These are phyloP conservation scores for Conidiobolus coronatus DNA, from an alignment of 371 early-diverging fungal species.

Conservation along the genomic window DNA sequence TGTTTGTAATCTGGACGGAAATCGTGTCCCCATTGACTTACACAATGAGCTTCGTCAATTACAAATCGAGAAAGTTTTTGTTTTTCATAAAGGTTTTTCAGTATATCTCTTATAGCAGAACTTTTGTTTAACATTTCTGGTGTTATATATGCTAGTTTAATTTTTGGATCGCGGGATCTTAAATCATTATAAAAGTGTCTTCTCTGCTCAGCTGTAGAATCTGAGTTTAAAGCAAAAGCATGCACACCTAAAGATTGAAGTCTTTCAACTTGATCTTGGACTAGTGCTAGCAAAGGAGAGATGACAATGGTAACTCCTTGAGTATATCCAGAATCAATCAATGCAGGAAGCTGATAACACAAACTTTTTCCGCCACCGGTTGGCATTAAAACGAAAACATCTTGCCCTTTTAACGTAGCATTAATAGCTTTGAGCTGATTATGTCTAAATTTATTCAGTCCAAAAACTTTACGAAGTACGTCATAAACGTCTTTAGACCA, in stretches of 20 bases:
- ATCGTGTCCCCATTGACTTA: slow-evolving; percentile 95
- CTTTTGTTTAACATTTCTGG: slow-evolving; percentile 83
- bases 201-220: slow-evolving; percentile 22
- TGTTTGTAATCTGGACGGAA: slow-evolving; percentile 38
- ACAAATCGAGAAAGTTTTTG: slow-evolving; percentile 65
- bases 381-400: slow-evolving; percentile 98
- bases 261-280: slow-evolving; percentile 90
- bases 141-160: slow-evolving; percentile 76
- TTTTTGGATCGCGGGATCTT: slow-evolving; percentile 7
- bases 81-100: slow-evolving; percentile 25
- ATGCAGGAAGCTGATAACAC: slow-evolving; percentile 95
- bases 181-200: slow-evolving; percentile 33
- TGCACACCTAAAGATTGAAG: slow-evolving; percentile 51
- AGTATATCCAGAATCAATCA: slow-evolving; percentile 32
- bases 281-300: slow-evolving; percentile 90
- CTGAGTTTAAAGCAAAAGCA: slow-evolving; percentile 49
- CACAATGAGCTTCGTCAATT: slow-evolving; percentile 97
- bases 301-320: slow-evolving; percentile 85
- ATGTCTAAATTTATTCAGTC: slow-evolving; percentile 33
- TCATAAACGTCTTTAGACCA: slow-evolving; percentile 66
- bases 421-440: slow-evolving; percentile 92
- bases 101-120: slow-evolving; percentile 21
- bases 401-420: slow-evolving; percentile 59
- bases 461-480: slow-evolving; percentile 24
- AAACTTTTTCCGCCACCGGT: slow-evolving; percentile 99